Conservation (phyloP, 129 eudicot genomes). For the Erigeron canadensis region DNA sequence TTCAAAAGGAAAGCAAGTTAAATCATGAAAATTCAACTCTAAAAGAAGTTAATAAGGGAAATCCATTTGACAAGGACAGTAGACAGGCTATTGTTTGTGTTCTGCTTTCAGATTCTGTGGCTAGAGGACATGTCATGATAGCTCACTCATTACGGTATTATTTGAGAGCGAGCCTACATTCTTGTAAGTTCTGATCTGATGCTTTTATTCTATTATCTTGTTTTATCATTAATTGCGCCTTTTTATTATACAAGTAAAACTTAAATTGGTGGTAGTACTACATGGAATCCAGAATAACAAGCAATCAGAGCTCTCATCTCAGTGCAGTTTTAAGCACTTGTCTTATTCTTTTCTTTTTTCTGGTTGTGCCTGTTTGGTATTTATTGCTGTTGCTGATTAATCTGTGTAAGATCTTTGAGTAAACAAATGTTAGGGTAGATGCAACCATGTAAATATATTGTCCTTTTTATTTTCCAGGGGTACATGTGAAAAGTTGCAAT, state of each 20-base stretch:
- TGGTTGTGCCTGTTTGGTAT: neutral
- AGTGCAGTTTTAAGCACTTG: neutral
- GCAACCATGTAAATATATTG: constrained; percentile 4
- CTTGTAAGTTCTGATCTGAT: constrained; percentile 54
- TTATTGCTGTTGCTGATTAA: neutral
- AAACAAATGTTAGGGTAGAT: neutral
- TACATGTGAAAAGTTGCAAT: constrained; percentile 57
- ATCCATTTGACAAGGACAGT: constrained; percentile 38
- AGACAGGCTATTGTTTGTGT: constrained; percentile 58
- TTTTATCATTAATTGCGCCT: neutral
- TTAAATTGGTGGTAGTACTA: neutral
- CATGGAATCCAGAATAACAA: neutral
- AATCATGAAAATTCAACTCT: constrained; percentile 38
- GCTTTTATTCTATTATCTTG: constrained; percentile 11
- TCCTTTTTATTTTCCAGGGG: constrained; percentile 55
- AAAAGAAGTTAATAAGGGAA: constrained; percentile 49
- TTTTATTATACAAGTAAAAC: neutral
- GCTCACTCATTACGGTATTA: constrained; percentile 68
- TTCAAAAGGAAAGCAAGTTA: constrained; percentile 41
- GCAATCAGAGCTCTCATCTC: neutral
- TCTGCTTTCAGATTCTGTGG: constrained; percentile 67
- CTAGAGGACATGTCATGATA: constrained; percentile 87
- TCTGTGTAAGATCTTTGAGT: neutral
- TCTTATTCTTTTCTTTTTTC: neutral
- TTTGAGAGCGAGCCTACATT: constrained; percentile 67